A percentile compares a stretch with the other conserved stretches of the same genome.
phyloP scores from a whole-genome alignment of 495 filamentous ascomycete species.

The Jackrogersella minutella region DNA sequence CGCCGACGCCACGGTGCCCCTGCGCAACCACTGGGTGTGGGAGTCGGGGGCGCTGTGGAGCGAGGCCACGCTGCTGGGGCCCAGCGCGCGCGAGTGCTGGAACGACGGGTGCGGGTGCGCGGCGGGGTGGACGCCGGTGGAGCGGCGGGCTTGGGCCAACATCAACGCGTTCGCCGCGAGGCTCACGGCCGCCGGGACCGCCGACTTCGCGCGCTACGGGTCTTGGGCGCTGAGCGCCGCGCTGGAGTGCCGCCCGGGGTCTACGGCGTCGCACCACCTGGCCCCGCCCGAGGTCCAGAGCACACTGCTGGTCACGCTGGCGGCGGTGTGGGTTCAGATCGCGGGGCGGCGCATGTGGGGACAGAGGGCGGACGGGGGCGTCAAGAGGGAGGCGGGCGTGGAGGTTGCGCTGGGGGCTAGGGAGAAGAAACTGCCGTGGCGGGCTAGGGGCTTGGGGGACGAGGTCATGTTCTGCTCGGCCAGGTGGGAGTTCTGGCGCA shows the following conservation, averaged over 20 bases:
- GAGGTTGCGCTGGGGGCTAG: neutral
- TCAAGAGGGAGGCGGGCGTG: neutral
- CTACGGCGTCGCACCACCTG: neutral
- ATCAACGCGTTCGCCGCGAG: constrained; percentile 24
- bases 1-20: neutral
- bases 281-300: constrained; percentile 6
- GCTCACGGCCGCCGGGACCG: neutral
- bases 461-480: neutral
- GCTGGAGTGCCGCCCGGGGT: neutral
- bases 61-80: neutral
- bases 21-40: constrained; percentile 5
- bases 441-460: neutral
- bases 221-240: constrained; percentile 35
- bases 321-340: constrained; percentile 20
- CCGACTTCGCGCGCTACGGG: constrained; percentile 6
- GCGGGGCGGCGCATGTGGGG: constrained; percentile 12
- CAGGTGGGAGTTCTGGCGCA: constrained; percentile 1
- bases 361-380: neutral
- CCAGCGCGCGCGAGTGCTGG: constrained; percentile 20
- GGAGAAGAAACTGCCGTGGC: constrained; percentile 11
- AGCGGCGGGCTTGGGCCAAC: constrained; percentile 16
- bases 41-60: constrained; percentile 1
- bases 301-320: constrained; percentile 19
- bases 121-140: constrained; percentile 15
- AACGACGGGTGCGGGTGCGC: constrained; percentile 20